Percentiles rank a stretch among this genome's conserved stretches.
Conservation (phyloP, 306 rosid genomes). For the Dryas drummondii region DNA sequence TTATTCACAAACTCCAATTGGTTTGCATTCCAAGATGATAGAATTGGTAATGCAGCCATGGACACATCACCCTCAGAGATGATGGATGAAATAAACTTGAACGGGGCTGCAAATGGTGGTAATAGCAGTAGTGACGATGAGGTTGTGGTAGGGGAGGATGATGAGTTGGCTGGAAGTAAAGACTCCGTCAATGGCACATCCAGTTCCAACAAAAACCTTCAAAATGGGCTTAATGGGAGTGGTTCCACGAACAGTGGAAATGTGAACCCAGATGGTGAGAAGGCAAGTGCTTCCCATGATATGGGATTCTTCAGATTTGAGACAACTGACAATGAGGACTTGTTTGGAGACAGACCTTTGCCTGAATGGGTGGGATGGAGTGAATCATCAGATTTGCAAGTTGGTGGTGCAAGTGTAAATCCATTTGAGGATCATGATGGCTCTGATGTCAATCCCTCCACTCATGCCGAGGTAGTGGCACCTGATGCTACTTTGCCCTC, state of each 20-base stretch:
- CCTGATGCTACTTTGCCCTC: conserved; percentile 44
- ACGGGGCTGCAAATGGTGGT: conserved; percentile 68
- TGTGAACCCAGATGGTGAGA: conserved; percentile 44
- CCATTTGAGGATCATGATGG: conserved; percentile 74
- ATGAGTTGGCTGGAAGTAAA: conserved; percentile 61
- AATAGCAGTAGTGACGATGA: conserved; percentile 88
- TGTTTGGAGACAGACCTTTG: conserved; percentile 70
- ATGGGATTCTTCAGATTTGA: conserved; percentile 86
- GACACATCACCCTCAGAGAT: conserved; percentile 68
- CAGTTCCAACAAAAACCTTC: conserved; percentile 49
- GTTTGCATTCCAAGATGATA: conserved; percentile 95
- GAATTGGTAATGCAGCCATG: conserved; percentile 56
- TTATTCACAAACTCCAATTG: conserved; percentile 97
- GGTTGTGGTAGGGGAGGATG: conserved; percentile 89
- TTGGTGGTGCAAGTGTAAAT: conserved; percentile 63
- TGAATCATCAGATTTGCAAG: conserved; percentile 68
- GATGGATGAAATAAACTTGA: conserved; percentile 88
- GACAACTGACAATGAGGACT: conserved; percentile 61
- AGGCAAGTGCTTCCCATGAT: conserved; percentile 52
- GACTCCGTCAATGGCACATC: conserved; percentile 52
- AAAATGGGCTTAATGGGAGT: conserved; percentile 47
- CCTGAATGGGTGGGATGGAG: conserved; percentile 98
- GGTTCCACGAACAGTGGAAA: conserved; percentile 47
- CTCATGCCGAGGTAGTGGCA: conserved; percentile 42
- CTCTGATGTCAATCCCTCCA: conserved; percentile 34